phyloP scores from a whole-genome alignment of 805 yeast species.

The Candida tallmaniae region DNA sequence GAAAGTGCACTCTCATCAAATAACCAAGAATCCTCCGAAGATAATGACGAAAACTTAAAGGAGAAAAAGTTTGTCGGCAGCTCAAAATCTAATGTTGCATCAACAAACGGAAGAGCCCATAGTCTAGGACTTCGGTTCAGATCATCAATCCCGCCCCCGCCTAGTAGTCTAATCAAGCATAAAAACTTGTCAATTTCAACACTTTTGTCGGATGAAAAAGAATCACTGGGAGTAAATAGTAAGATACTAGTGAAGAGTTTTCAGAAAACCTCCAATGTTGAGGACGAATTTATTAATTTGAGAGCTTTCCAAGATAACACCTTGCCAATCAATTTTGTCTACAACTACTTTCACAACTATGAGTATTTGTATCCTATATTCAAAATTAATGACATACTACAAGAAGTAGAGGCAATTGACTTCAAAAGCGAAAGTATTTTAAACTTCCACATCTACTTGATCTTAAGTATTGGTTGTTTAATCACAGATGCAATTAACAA shows the following conservation, averaged over 20 bases:
- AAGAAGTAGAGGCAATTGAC: constrained; percentile 21
- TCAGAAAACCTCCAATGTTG: constrained; percentile 1
- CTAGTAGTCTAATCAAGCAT: constrained; percentile 2
- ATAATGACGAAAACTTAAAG: background rate
- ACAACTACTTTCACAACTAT: constrained; percentile 35
- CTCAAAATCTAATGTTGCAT: no score
- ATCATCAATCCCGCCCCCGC: constrained; percentile 1
- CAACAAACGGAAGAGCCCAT: no score
- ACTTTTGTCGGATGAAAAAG: background rate
- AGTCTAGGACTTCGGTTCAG: no score
- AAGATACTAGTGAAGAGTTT: constrained; percentile 3
- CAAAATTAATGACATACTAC: constrained; percentile 16
- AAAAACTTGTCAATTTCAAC: constrained; percentile 6
- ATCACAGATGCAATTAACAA: constrained; percentile 26
- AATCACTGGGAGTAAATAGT: background rate
- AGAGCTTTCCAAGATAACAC: constrained; percentile 23
- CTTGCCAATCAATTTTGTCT: constrained; percentile 28
- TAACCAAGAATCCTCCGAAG: background rate
- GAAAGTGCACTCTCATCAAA: no score
- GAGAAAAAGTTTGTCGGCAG: background rate
- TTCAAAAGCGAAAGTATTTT: constrained; percentile 33
- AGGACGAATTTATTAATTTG: constrained; percentile 34
- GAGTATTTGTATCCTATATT: constrained; percentile 34
- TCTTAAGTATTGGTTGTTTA: constrained; percentile 37
- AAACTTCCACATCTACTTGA: constrained; percentile 32